These are phyloP conservation scores for Noccaea bulbosa DNA, from an alignment of 345 rosid genomes.

Conservation along the genomic window DNA sequence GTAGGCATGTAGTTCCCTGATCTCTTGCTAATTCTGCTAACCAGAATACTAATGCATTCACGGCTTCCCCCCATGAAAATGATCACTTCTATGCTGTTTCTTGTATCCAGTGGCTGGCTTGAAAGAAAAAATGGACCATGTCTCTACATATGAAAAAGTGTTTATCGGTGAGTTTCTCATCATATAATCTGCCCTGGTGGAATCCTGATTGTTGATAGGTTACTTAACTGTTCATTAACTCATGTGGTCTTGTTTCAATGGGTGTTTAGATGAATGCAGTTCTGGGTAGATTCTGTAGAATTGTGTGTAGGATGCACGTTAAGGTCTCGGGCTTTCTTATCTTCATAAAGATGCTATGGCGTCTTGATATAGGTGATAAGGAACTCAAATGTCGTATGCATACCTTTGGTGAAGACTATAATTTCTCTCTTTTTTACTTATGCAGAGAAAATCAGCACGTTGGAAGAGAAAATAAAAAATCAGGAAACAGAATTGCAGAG, in stretches of 20 bases:
- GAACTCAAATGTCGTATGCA: constrained; percentile 8
- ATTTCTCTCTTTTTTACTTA: constrained; percentile 17
- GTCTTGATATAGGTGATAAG: constrained; percentile 6
- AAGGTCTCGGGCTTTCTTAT: constrained; percentile 8
- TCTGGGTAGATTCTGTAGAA: constrained; percentile 15
- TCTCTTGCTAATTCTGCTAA: constrained; percentile 34
- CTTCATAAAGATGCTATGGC: background rate
- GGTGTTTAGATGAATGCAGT: background rate
- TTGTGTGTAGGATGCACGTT: background rate
- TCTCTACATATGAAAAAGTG: constrained; percentile 55
- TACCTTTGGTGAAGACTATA: constrained; percentile 11
- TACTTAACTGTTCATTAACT: constrained; percentile 4
- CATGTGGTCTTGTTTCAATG: constrained; percentile 3
- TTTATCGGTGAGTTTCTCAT: constrained; percentile 56
- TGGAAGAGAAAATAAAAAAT: constrained; percentile 56
- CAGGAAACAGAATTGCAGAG: constrained; percentile 55
- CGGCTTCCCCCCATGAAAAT: constrained; percentile 5
- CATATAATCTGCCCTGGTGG: constrained; percentile 20
- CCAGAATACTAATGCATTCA: constrained; percentile 8
- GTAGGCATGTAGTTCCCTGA: constrained; percentile 62
- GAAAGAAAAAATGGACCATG: constrained; percentile 67
- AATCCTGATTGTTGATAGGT: constrained; percentile 12
- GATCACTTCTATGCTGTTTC: constrained; percentile 30
- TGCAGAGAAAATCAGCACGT: constrained; percentile 61
- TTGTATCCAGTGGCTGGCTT: constrained; percentile 61